phyloP scores from a whole-genome alignment of 1,284 basidiomycete species.

The Coniferiporia weirii region DNA sequence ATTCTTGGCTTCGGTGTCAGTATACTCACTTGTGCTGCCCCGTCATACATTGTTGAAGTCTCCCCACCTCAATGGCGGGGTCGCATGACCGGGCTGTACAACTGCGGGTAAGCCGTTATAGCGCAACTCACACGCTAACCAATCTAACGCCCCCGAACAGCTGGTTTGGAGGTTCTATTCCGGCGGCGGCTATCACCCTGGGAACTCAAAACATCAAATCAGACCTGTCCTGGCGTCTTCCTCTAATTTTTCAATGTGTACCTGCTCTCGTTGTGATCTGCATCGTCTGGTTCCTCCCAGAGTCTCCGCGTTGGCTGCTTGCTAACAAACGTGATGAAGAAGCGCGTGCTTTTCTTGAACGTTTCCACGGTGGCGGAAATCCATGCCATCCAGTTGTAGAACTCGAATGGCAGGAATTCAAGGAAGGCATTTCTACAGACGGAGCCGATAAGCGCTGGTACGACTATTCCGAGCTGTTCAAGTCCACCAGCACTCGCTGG shows the following conservation, averaged over 20 bases:
- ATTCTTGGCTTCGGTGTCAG: slow-evolving; percentile 47
- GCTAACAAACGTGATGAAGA: slow-evolving; percentile 45
- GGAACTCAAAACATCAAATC: slow-evolving; percentile 43
- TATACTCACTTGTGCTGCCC: slow-evolving; percentile 46
- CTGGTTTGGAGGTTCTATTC: slow-evolving; percentile 37
- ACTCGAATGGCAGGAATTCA: slow-evolving; percentile 54
- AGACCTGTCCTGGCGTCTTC: slow-evolving; percentile 53
- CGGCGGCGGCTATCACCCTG: slow-evolving; percentile 41
- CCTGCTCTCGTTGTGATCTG: slow-evolving; percentile 43
- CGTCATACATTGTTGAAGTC: slow-evolving; percentile 44
- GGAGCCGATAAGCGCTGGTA: slow-evolving; percentile 62
- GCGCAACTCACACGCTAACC: background rate
- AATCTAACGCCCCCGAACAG: slow-evolving; percentile 7
- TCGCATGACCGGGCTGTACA: slow-evolving; percentile 47
- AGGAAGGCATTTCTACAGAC: slow-evolving; percentile 45
- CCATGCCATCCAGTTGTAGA: slow-evolving; percentile 39
- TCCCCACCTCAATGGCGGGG: slow-evolving; percentile 63
- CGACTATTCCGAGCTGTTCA: slow-evolving; percentile 45
- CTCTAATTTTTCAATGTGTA: slow-evolving; percentile 49
- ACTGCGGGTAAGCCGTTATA: slow-evolving; percentile 13
- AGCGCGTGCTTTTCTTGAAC: slow-evolving; percentile 42
- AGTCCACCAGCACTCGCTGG: slow-evolving; percentile 42
- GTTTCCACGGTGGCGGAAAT: slow-evolving; percentile 49
- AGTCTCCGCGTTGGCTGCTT: slow-evolving; percentile 61
- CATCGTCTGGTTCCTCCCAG: slow-evolving; percentile 48